Base-by-base conservation (phyloP, 2,329 filamentous ascomycete species). In the Escovopsis sp. region DNA sequence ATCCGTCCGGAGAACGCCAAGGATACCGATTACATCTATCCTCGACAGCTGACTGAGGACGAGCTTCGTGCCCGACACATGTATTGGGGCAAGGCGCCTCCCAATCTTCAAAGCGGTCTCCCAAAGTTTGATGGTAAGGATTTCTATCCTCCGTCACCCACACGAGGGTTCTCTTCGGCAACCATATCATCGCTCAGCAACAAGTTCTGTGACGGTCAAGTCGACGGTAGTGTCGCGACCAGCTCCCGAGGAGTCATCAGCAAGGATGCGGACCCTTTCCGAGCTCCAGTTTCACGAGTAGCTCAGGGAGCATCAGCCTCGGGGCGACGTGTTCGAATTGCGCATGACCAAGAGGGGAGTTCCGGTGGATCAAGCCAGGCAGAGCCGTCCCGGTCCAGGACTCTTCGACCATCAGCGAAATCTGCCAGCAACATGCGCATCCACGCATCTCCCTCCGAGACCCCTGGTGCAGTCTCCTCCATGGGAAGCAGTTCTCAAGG, bases 111-210 rank as follows among this genome's bases (percentile, higher is more conserved):
- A 39, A 65, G 61, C 32, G 72, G 73, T 2, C 59, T 79, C 35
- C 75, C 76, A 32, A 79, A 75, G 55, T 81, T 76, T 50, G 75
- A 80, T 49, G 75, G 77, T 23, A 77, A 75, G 54, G 68, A 79
- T 53, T 80, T 80, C 49, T 80, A 78, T 47, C 72, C 70, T 28
- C 60, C 72, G 3, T 77, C 75, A 1, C 72, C 73, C 1, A 54
- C 58, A 47, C 73, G 71, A 52, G 51, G 58, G 32, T 47, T 46
- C 28, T 48, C 49, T 9, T 23, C 45, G 4, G 44, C 46, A 15
- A 30, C 48, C 7, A 45, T 44, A 30, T 28, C 18, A 30, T 38
- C 8, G 7, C 36, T 33, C 36, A 28, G 12, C 15, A 36, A 15
- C 28, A 38, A 18, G 23, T n/a, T 10, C 38, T 15, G n/a, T 34